Evolutionary conservation across 1,139 yeast species (phyloP), one percentile per base, ranked within the genome.

Genomic region (Pichia sp.): DNA sequence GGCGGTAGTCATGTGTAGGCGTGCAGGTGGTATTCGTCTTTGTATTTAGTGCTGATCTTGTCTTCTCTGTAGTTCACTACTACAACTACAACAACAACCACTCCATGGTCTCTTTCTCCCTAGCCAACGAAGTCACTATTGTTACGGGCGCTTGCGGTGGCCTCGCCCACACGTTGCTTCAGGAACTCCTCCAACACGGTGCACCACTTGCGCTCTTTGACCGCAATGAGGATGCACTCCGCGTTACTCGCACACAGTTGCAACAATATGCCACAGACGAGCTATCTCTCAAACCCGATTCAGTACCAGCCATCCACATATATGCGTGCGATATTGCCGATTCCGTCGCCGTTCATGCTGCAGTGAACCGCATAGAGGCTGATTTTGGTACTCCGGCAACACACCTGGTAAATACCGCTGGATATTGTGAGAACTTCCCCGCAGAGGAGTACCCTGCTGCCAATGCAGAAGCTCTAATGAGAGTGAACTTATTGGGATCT

Each of bases 141-240:
- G 62, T 83, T 47, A 83, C 93, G 23, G 94, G 94, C 35, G 94
- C 93, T 14, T 78, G 87, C 22, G 93, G 93, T 35, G 93, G 93
- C 16, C 65, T 83, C 49, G 80, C 87, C 3, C 63, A 77, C 22
- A 76, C 81, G 14, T 58, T 82, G 34, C 64, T 79, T 33, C 71
- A 79, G 50, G 83, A 83, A 8, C 60, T 79, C 34, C 56, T 78
- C 22, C 81, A 83, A 6, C 81, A 77, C 54, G 82, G 81, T 33
- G 82, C 86, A 5, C 80, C 80, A 14, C 64, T 83, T 31, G 93
- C 93, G n/a, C 66, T 83, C 33, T 68, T 83, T 29, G 93, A 83
- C 58, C 69, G 78, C 65, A 75, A 77, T 61, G 60, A 72, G 52
- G 81, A 76, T 44, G 59, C 64, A 39, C 59, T 68, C 27, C 66